Conservation (phyloP, 192 early-diverging fungal genomes). For the Coemansia sp. region DNA sequence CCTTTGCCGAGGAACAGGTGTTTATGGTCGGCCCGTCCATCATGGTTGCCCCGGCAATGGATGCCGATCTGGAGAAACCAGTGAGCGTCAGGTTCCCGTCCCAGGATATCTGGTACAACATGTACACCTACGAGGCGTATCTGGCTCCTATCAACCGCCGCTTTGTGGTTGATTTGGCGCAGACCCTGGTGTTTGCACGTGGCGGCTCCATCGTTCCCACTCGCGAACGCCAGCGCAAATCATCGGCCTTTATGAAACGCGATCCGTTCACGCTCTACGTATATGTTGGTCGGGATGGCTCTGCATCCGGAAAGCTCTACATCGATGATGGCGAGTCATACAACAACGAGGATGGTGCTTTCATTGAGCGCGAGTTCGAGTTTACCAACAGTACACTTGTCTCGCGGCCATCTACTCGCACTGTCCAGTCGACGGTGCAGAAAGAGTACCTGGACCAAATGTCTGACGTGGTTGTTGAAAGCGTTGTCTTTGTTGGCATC, state of each 20-base stretch:
- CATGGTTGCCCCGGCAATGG: conserved; percentile 72
- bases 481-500: neutral
- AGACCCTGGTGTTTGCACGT: conserved; percentile 80
- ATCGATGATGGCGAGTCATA: conserved; percentile 90
- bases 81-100: conserved; percentile 74
- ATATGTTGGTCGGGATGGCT: conserved; percentile 65
- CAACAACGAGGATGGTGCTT: conserved; percentile 66
- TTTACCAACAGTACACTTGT: conserved; percentile 23
- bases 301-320: conserved; percentile 81
- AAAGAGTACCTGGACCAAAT: neutral
- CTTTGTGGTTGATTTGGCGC: conserved; percentile 63
- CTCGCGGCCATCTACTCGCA: conserved; percentile 36
- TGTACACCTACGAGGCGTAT: conserved; percentile 48
- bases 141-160: conserved; percentile 52
- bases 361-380: conserved; percentile 56
- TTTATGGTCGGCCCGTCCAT: conserved; percentile 88
- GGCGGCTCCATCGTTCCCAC: conserved; percentile 86
- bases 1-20: conserved; percentile 81
- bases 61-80: conserved; percentile 27
- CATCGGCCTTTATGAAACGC: conserved; percentile 71
- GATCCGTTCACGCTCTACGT: conserved; percentile 94
- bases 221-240: conserved; percentile 80
- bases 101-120: conserved; percentile 62
- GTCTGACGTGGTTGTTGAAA: neutral
- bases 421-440: conserved; percentile 15